Percentiles rank a stretch among this genome's conserved stretches.
Evolutionary conservation across 208 protist species (phyloP).

Genomic region (Willaertia magna): DNA sequence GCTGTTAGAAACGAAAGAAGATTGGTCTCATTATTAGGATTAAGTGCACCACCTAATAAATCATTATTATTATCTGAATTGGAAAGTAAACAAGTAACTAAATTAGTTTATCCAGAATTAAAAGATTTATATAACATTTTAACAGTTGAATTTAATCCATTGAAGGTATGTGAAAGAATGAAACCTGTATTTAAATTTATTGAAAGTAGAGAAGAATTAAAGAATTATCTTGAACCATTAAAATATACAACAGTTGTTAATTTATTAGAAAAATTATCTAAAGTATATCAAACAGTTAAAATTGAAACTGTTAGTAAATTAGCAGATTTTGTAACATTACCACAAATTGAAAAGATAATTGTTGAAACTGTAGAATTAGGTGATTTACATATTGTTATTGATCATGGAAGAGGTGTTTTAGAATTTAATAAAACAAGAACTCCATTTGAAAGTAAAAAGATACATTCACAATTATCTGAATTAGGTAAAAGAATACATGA

Average conservation of each 20-base stretch:
- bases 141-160: conserved; percentile 28
- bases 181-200: conserved; percentile 9
- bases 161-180: conserved; percentile 18
- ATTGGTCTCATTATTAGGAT: conserved; percentile 23
- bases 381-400: neutral
- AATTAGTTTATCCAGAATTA: conserved; percentile 19
- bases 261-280: neutral
- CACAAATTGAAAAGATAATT: neutral
- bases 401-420: neutral
- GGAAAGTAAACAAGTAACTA: conserved; percentile 5
- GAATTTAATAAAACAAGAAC: neutral
- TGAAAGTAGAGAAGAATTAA: neutral
- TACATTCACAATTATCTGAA: neutral
- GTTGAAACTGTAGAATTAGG: neutral
- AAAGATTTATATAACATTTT: conserved; percentile 25
- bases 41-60: conserved; percentile 16
- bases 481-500: neutral
- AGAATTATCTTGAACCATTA: neutral
- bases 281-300: neutral
- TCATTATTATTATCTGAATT: conserved; percentile 21
- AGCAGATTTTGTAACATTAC: neutral
- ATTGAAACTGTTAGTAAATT: neutral
- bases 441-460: neutral
- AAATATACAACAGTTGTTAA: neutral
- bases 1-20: conserved; percentile 15